Evolutionary conservation across 129 eudicot genomes (phyloP).

Genomic region (Mikania micrantha): DNA sequence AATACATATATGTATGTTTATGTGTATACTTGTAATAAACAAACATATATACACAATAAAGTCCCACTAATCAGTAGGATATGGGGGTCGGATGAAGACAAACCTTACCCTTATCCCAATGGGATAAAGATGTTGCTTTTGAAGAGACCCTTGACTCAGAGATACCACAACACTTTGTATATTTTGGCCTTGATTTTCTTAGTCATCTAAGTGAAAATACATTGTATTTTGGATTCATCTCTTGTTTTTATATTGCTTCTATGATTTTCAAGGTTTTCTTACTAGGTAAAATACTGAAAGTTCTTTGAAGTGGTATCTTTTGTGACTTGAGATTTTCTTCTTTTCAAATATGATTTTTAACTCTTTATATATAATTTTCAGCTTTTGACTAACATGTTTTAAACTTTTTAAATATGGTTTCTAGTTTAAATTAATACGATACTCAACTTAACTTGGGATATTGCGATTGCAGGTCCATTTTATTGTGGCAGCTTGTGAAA

Average conservation of each 20-base stretch:
- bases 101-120: too few relatives aligned
- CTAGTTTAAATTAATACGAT: background rate
- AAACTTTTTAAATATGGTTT: background rate
- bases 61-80: too few relatives aligned
- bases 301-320: constrained; percentile 1
- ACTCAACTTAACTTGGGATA: background rate
- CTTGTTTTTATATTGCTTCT: background rate
- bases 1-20: too few relatives aligned
- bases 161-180: too few relatives aligned
- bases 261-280: background rate
- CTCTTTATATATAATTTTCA: background rate
- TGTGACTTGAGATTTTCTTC: background rate
- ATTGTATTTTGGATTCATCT: background rate
- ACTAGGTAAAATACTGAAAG: background rate
- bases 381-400: background rate
- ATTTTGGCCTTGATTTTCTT: background rate
- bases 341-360: background rate
- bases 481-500: constrained; percentile 97
- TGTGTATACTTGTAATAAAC: too few relatives aligned
- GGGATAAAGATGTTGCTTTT: too few relatives aligned
- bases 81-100: too few relatives aligned
- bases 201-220: background rate
- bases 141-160: too few relatives aligned
- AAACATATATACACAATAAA: background rate
- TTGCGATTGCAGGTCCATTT: constrained; percentile 71